Conservation (phyloP, 1,139 yeast species). For the Scheffersomyces stambukii region DNA sequence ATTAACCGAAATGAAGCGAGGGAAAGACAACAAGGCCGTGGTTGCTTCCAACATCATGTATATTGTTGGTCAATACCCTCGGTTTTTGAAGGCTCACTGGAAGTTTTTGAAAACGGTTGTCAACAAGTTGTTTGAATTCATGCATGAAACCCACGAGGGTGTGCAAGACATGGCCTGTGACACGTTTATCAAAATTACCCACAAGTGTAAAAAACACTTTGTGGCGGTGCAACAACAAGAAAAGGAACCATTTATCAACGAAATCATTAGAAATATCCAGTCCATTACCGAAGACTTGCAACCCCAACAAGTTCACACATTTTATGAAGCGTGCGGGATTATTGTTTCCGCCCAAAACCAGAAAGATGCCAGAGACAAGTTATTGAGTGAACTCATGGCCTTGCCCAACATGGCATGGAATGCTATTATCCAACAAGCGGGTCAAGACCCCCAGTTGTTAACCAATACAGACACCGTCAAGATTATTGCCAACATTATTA, state of each 20-base stretch:
- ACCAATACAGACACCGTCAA: conserved; percentile 85
- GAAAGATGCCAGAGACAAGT: conserved; percentile 61
- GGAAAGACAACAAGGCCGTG: conserved; percentile 97
- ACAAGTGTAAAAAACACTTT: conserved; percentile 92
- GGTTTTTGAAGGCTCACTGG: conserved; percentile 98
- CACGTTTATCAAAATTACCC: conserved; percentile 92
- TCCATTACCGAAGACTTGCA: conserved; percentile 86
- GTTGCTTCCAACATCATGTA: conserved; percentile 99
- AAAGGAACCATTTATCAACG: conserved; percentile 88
- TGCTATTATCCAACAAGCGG: conserved; percentile 84
- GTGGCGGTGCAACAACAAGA: conserved; percentile 85
- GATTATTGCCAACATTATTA: conserved; percentile 86
- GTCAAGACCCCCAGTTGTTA: conserved; percentile 79
- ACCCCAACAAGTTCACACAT: conserved; percentile 97
- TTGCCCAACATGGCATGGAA: conserved; percentile 94
- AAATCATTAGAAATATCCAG: conserved; percentile 79
- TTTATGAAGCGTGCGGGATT: conserved; percentile 96
- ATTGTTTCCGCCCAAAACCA: conserved; percentile 79
- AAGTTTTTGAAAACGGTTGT: conserved; percentile 93
- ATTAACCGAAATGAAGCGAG: conserved; percentile 92
- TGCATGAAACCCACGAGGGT: conserved; percentile 99
- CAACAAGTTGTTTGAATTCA: conserved; percentile 90
- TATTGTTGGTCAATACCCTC: conserved; percentile 97
- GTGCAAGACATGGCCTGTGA: conserved; percentile 99
- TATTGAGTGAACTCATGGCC: conserved; percentile 77